Evolutionary conservation across 2,329 filamentous ascomycete genomes (phyloP), one percentile per base, ranked within the genome.

Genomic region (Penicillium sp.): DNA sequence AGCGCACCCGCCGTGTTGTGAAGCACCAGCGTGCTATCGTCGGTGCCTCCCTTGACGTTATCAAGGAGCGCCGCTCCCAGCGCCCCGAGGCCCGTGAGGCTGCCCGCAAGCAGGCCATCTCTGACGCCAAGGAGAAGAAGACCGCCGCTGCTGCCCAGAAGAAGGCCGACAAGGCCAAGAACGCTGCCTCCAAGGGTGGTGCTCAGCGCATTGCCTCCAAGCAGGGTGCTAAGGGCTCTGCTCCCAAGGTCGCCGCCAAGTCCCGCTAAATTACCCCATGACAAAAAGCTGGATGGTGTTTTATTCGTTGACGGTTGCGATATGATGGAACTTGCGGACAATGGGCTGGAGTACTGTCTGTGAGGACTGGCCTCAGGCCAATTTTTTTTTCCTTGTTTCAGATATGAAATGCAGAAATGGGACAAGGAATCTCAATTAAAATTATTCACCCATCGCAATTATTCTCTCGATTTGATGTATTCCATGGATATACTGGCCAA

Each of bases 111-210:
- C 83, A 87, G 71, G 93, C 94, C 79, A 92, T 97, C 83, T 93
- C 93, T 85, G 92, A 95, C 78, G 90, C 87, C 83, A 99, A 99
- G 89, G 92, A 96, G 80, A 97, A 97, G 92, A 96, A 95, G 85
- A 82, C 87, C 67, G 92, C 87, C 63, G 85, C 86, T 62, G 88
- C 90, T 80, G 89, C 86, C 77, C 87, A 86, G 79, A 99, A 97
- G 91, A 99, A 97, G 90, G 89, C 90, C 58, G 92, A 97, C 82
- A 99, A 99, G 91, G 94, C 94, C 73, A 97, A 97, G 90, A 83
- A 71, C 74, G 92, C 92, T 66, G 85, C 87, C 68, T 81, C 87
- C 76, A 89, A 90, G 82, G 92, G 91, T 75, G 85, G 92, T 82
- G 83, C 85, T 68, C 78, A 81, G 73, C 87, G 89, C 79, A 90